These are phyloP conservation scores for Tetragonia tetragonoides DNA, from an alignment of 148 eudicot genomes.

Conservation along the genomic window DNA sequence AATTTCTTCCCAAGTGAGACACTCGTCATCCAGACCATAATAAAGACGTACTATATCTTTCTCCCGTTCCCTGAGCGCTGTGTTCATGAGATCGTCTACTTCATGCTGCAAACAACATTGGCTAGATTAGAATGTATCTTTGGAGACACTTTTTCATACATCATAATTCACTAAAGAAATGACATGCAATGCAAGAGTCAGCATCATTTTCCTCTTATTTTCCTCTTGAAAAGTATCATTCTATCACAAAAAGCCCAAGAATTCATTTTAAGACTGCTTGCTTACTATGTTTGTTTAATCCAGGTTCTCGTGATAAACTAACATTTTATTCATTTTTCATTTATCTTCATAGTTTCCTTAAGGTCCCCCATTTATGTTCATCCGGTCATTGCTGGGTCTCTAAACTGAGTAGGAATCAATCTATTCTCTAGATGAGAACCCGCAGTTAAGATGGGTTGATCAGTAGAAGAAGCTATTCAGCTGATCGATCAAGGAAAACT, in stretches of 20 bases:
- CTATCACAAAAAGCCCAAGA: too few species aligned
- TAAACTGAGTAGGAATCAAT: too few species aligned
- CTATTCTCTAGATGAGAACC: too few species aligned
- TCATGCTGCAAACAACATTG: constrained; percentile 56
- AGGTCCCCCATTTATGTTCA: too few species aligned
- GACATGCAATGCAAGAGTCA: not conserved
- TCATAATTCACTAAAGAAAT: not conserved
- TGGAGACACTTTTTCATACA: not conserved
- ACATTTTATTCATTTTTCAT: too few species aligned
- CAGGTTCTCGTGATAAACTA: not conserved
- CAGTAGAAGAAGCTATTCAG: too few species aligned
- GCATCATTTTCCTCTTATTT: not conserved
- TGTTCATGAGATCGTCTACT: constrained; percentile 66
- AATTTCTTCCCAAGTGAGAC: constrained; percentile 97
- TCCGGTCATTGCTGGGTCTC: too few species aligned
- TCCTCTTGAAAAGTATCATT: not conserved
- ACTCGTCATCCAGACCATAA: constrained; percentile 76
- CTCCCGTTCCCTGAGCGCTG: constrained; percentile 69
- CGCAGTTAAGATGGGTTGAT: too few species aligned
- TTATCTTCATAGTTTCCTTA: too few species aligned
- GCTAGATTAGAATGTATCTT: not conserved
- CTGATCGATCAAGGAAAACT: too few species aligned
- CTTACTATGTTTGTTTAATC: too few species aligned
- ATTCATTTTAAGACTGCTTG: not conserved
- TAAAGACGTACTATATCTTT: constrained; percentile 79